Conservation (phyloP, 768 basidiomycete genomes). For the Phaeolepiota aurea region DNA sequence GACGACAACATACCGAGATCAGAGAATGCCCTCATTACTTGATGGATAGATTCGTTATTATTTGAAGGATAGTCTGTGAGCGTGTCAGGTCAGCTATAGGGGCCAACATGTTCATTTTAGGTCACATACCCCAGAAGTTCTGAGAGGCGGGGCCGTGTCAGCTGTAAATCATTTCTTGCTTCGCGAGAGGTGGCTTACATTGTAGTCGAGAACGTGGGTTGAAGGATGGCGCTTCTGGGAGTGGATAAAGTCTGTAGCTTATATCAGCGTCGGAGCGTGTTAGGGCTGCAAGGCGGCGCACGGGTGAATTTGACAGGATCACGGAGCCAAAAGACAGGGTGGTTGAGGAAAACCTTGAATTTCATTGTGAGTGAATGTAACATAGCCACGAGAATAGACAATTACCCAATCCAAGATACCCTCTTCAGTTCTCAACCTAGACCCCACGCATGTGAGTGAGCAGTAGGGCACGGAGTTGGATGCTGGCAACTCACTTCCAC, state of each 20-base stretch:
- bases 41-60: conserved; percentile 38
- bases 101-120: neutral
- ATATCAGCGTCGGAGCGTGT: too few species aligned
- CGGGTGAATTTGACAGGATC: conserved; percentile 42
- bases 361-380: neutral
- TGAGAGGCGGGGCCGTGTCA: conserved; percentile 1
- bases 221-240: conserved; percentile 42
- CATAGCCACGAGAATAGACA: too few species aligned
- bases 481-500: conserved; percentile 24
- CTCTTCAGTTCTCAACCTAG: conserved; percentile 25
- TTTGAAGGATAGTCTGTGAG: conserved; percentile 36
- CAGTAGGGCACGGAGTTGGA: too few species aligned
- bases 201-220: conserved; percentile 18
- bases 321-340: conserved; percentile 41
- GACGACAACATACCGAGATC: conserved; percentile 43
- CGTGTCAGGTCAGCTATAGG: neutral
- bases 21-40: conserved; percentile 40
- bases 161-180: too few species aligned
- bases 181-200: conserved; percentile 24
- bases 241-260: conserved; percentile 27
- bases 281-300: too few species aligned
- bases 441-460: neutral
- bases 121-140: conserved; percentile 9
- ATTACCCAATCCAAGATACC: conserved; percentile 23
- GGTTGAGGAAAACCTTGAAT: conserved; percentile 23